phyloP scores from a whole-genome alignment of 2,329 filamentous ascomycete species.

The Fusarium sp. region DNA sequence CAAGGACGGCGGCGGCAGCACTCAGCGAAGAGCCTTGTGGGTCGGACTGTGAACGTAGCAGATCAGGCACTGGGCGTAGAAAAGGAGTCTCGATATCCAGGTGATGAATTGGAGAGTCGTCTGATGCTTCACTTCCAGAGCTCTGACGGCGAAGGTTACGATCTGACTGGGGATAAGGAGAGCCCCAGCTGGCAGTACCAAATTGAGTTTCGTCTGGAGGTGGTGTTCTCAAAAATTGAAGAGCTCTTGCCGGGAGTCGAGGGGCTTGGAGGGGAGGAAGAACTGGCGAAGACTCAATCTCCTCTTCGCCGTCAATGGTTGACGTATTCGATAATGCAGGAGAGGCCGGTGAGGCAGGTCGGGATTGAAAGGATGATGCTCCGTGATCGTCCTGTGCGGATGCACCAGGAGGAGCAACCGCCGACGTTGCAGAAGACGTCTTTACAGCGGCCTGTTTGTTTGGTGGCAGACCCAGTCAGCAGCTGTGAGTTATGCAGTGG shows the following conservation, averaged over 20 bases:
- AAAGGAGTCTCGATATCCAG: conserved; percentile 73
- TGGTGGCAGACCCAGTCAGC: conserved; percentile 42
- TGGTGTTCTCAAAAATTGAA: conserved; percentile 68
- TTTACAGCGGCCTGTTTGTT: conserved; percentile 58
- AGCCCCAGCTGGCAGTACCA: conserved; percentile 89
- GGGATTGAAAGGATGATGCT: conserved; percentile 52
- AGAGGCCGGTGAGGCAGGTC: conserved; percentile 59
- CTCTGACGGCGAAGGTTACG: conserved; percentile 63
- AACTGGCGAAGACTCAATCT: conserved; percentile 67
- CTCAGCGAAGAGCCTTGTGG: conserved; percentile 54
- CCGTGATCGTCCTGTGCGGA: conserved; percentile 68
- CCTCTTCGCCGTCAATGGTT: conserved; percentile 69
- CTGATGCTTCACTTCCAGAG: conserved; percentile 69
- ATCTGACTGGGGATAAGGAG: conserved; percentile 81
- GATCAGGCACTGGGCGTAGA: conserved; percentile 66
- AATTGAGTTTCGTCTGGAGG: conserved; percentile 60
- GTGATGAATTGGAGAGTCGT: conserved; percentile 71
- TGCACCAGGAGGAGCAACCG: conserved; percentile 68
- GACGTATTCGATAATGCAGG: conserved; percentile 72
- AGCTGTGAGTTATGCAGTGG: conserved; percentile 41
- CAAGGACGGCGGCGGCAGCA: conserved; percentile 72
- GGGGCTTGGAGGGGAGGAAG: conserved; percentile 71
- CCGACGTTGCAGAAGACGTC: conserved; percentile 67
- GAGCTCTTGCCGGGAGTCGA: conserved; percentile 67
- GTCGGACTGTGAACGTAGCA: conserved; percentile 50